Base-by-base conservation (phyloP, 2,329 filamentous ascomycete genomes). In the Stagonosporopsis tanaceti region DNA sequence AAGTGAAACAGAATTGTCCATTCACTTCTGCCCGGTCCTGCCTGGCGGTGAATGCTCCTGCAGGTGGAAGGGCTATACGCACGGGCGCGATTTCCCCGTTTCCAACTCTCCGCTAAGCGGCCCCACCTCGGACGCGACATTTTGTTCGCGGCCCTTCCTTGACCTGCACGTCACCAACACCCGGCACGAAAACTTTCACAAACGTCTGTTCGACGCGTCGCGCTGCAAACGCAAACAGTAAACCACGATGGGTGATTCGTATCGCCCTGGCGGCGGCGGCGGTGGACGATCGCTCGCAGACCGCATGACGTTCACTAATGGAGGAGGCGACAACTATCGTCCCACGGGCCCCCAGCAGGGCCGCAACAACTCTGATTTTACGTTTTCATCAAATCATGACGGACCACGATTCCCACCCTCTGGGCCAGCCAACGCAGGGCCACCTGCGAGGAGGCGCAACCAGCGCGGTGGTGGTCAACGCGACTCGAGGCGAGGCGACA, bases 361-460 rank as follows among this genome's bases (percentile, higher is more conserved):
- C 45, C 56, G 42, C 8, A 47, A 59, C 35, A 60, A 65, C 17
- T 46, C 61, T 30, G 68, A 76, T 6, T 78, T 78, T 56, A 75
- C 70, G 4, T 78, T 76, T 53, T 63, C 70, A 35, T 68, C 71
- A 17, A 64, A 59, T 11, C 65, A 69, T 3, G 60, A 64, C 32
- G 70, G 59, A 14, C 73, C 69, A 22, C 65, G 63, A 22, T 77
- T 77, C 40, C 67, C 69, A 22, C 69, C 70, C 15, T 46, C 69
- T 38, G 65, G 60, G 6, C 64, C 67, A n/a, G 57, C 68, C 27
- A 61, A 66, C 15, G 39, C 57, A 46, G 58, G 57, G 3, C 45
- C 64, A 39, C 57, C 64, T 25, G 55, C 60, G 27, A 55, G 60
- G 55, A 57, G 64, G 59, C 61, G 63, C 60, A 37, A 48, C 38